Evolutionary conservation across 1,139 yeast genomes (phyloP), one percentile per base, ranked within the genome.

Genomic region (Sporopachydermia cereana): DNA sequence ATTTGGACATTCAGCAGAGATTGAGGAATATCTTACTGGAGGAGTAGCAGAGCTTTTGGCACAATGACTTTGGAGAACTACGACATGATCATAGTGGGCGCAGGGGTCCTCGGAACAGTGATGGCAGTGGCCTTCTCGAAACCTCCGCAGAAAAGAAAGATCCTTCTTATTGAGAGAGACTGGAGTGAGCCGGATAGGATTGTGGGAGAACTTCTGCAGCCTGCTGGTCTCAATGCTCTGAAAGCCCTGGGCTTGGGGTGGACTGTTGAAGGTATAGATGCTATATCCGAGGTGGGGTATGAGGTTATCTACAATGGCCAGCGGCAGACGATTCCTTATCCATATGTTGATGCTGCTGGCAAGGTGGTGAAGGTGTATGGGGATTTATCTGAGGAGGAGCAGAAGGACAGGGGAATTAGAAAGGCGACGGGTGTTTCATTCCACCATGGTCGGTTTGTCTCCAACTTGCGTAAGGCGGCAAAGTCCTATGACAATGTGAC

Each of bases 131-230:
- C 86, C 2, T 66, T 91, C 48, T 97, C 96, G 2, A 74, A 93
- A 54, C 39, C 39, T 12, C 39, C 39, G 18, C 94, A 85, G 57
- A 97, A 97, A 36, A 72, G 95, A 54, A 71, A 72, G 45, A 91
- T 83, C 18, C 58, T 68, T 14, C 52, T 68, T 14, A 54, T 68
- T 24, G 99, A 91, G 62, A 74, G 97, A 52, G 96, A 86, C 59
- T 83, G 96, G 84, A 63, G 76, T 23, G 84, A 78, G 60, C 98
- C 98, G 1, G 96, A 91, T 62, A 74, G 98, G 54, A 91, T 91
- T 48, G 98, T 91, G 36, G 99, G 99, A 41, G 99, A 91, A 62
- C 72, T 91, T 56, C 72, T 91, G 72, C 99, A 91, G 62, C 99
- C 99, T 3, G 91, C 88, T 24, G 98, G 98, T 14, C 68, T 89